Evolutionary conservation across 345 rosid genomes (phyloP).

Genomic region (Acer yangbiense): DNA sequence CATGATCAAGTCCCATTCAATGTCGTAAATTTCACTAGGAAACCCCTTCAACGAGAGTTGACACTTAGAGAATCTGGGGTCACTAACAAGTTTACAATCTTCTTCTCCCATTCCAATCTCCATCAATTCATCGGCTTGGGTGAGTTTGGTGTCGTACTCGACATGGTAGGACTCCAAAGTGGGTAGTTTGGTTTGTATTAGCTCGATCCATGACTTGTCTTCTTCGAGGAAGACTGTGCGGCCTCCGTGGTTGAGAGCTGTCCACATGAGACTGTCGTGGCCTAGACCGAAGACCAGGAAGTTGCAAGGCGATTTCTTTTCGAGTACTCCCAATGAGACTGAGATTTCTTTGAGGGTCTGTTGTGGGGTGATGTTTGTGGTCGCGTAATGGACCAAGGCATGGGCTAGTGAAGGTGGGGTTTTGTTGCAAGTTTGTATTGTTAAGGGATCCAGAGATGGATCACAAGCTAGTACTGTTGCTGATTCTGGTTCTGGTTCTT

Average conservation of each 20-base stretch:
- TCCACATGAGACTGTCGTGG: slow-evolving; percentile 94
- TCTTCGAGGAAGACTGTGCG: slow-evolving; percentile 87
- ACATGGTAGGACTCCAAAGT: slow-evolving; percentile 75
- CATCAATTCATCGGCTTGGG: slow-evolving; percentile 58
- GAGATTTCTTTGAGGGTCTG: slow-evolving; percentile 83
- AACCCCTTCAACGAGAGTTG: slow-evolving; percentile 62
- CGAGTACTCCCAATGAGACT: slow-evolving; percentile 57
- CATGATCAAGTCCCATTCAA: slow-evolving; percentile 91
- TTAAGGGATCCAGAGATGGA: slow-evolving; percentile 21
- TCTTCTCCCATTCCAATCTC: slow-evolving; percentile 31
- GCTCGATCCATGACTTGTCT: slow-evolving; percentile 75
- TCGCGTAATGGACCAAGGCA: slow-evolving; percentile 71
- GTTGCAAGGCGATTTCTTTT: slow-evolving; percentile 78
- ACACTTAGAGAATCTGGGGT: slow-evolving; percentile 67
- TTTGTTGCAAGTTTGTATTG: slow-evolving; percentile 44
- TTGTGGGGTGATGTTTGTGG: slow-evolving; percentile 84
- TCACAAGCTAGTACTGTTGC: slow-evolving; percentile 3
- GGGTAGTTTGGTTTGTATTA: slow-evolving; percentile 49
- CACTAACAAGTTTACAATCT: slow-evolving; percentile 49
- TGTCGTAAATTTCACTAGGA: slow-evolving; percentile 65
- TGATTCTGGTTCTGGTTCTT: slow-evolving; percentile 3
- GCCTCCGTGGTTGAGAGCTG: slow-evolving; percentile 76
- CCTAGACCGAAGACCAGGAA: slow-evolving; percentile 88
- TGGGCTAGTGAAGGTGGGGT: slow-evolving; percentile 66
- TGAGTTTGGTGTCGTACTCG: slow-evolving; percentile 63